Evolutionary conservation across 352 stramenopile species (phyloP).

Genomic region (Pythium utonaiense): DNA sequence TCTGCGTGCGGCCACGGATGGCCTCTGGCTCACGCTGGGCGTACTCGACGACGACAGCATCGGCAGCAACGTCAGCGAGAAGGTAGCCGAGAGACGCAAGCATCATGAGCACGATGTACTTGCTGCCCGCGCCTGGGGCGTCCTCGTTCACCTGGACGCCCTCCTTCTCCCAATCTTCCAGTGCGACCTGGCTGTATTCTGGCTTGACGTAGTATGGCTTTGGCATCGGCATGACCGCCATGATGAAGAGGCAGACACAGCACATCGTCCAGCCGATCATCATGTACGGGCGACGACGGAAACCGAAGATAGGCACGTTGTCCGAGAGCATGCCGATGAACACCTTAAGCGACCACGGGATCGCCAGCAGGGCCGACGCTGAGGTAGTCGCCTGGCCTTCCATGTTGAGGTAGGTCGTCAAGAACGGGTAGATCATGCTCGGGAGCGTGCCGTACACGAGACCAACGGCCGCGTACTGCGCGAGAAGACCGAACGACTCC

Average conservation of each 20-base stretch:
- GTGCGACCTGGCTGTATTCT: conserved; percentile 9
- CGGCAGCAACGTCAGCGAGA: conserved; percentile 31
- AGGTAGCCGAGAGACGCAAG: conserved; percentile 34
- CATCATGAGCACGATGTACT: conserved; percentile 33
- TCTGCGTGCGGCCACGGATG: conserved; percentile 27
- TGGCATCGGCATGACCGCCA: conserved; percentile 26
- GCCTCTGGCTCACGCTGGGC: conserved; percentile 24
- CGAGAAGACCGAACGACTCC: conserved; percentile 28
- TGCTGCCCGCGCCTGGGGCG: conserved; percentile 17
- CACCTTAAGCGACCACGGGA: conserved; percentile 40
- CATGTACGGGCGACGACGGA: conserved; percentile 40
- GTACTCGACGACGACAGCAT: conserved; percentile 33
- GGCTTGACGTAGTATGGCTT: conserved; percentile 25
- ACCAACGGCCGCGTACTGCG: conserved; percentile 31
- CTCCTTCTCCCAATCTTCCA: conserved; percentile 1
- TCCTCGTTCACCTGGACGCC: conserved; percentile 6
- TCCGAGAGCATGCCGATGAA: conserved; percentile 40
- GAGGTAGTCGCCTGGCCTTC: conserved; percentile 27
- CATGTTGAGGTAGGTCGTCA: conserved; percentile 33
- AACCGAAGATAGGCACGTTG: conserved; percentile 37
- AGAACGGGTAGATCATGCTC: conserved; percentile 29
- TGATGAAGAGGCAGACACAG: conserved; percentile 21
- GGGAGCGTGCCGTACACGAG: conserved; percentile 32
- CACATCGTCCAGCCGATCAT: conserved; percentile 32
- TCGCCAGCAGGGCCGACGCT: conserved; percentile 23